Base-by-base conservation (phyloP, 176 grass and related monocot species). In the Paspalum notatum region DNA sequence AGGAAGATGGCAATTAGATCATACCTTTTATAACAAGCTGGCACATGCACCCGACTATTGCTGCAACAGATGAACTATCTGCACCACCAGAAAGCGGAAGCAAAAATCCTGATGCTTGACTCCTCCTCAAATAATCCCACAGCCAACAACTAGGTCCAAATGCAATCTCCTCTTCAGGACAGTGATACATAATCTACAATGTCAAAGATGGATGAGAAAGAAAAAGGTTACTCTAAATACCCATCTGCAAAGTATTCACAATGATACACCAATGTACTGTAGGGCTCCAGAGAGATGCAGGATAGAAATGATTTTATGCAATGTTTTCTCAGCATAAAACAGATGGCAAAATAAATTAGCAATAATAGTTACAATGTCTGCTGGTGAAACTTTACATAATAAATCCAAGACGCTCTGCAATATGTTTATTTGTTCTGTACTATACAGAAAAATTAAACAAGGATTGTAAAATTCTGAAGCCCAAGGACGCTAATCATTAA, bases 101-200 rank as follows among this genome's bases (percentile, higher is more conserved):
- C 86, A 98, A 78, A 87, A 98, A 95, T n/a, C 95, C 95, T 7
- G 92, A 95, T 52, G 95, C 92, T 80, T 91, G 86, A 73, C 92
- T 98, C 85, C 95, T 93, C 68, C 95, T 75, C 53, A 98, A 66
- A 90, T 98, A 98, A 91, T 98, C 95, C 95, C 95, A 95, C 27
- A 98, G 72, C 95, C 95, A 98, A 87, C 92, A 98, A 77, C 95
- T 95, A 85, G 95, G 95, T 78, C 92, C 92, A 62, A 95, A 95
- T 59, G 95, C 90, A 82, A 95, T 98, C 68, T 98, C 95, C 78
- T 98, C 95, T 82, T 98, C 92, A 16, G 95, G 92, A 51, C 83
- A 87, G 68, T 98, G 95, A 86, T 98, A 95, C 49, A 77, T 89
- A 48, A 98, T 51, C 95, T 98, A 53, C 32, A 52, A 21, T 22